These are phyloP conservation scores for Adiantum capillusveneris DNA, from an alignment of 75 land plant genomes.

Conservation along the genomic window DNA sequence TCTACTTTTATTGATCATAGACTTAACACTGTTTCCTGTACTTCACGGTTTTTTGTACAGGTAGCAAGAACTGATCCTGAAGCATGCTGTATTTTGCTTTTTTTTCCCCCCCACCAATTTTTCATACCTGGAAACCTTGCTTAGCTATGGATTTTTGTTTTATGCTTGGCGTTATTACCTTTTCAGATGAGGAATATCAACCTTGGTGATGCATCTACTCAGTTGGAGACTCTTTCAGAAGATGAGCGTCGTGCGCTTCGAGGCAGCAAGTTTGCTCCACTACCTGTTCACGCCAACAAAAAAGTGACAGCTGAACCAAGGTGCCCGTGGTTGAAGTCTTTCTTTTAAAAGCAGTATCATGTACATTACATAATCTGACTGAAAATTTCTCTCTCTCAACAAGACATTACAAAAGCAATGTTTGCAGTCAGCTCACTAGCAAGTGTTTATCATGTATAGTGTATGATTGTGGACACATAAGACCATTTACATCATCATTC, in stretches of 20 bases:
- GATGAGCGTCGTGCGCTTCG: conserved; percentile 85
- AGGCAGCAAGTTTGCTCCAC: conserved; percentile 74
- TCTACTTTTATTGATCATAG: no score
- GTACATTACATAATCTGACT: neutral
- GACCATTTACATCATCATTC: no score
- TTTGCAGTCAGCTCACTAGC: neutral
- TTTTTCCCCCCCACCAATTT: no score
- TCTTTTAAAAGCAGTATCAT: neutral
- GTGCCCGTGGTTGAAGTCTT: neutral
- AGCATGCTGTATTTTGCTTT: no score
- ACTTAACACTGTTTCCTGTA: no score
- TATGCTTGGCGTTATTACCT: no score
- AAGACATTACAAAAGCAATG: neutral
- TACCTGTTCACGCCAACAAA: conserved; percentile 32
- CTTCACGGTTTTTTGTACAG: no score
- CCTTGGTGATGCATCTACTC: conserved; percentile 7
- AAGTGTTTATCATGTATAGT: no score
- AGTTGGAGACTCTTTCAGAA: conserved; percentile 47
- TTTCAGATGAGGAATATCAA: conserved; percentile 16
- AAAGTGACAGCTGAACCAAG: neutral
- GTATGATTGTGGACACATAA: no score
- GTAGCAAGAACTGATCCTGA: no score
- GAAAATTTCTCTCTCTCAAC: neutral
- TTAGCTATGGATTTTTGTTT: no score
- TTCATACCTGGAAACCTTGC: no score